Base-by-base conservation (phyloP, 106 monocot species). In the Vanilla planifolia region DNA sequence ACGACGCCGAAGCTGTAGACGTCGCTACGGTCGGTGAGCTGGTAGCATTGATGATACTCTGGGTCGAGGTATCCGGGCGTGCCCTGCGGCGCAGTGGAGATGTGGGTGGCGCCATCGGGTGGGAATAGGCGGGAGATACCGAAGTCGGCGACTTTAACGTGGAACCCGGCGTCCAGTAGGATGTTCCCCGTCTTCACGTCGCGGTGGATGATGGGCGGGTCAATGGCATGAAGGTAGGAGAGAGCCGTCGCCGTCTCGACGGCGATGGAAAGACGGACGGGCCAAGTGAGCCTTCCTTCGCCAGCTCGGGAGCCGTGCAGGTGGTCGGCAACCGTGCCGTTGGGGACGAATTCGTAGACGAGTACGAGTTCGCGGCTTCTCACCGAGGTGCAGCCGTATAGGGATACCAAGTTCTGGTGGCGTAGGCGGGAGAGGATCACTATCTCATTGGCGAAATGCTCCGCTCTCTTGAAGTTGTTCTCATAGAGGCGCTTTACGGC, bases 101-200 rank as follows among this genome's bases (percentile, higher is more conserved):
- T 61, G 33, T 84, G 68, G 1, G 72, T 65, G 6, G 43, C 68
- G 33, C 64, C 53, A 33, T 71, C 60, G 1, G 60, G 15, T 1
- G 75, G 71, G 50, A 75, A 73, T 4, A 79, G 71, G 17, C 71
- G 47, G 0, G 84, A 79, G 13, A 84, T 67, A 2, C 84, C 84
- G 14, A 84, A 79, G 35, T 79, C 84, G 5, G 72, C 84, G 0
- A 84, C 71, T 23, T 79, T 79, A 2, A 75, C 79, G 16, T 73
- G 66, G 46, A 72, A 75, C 14, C 62, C 29, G 25, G 41, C 33
- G 34, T 79, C 75, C 3, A 84, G 60, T 9, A 84, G 55, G 28
- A 84, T 79, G 66, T 84, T 84, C 51, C 60, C 46, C 23, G 84
- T 71, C 60, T 79, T 84, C n/a, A 84, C 57, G 46, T 84, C 84